Base-by-base conservation (phyloP, 148 eudicot genomes). In the Silene conica region DNA sequence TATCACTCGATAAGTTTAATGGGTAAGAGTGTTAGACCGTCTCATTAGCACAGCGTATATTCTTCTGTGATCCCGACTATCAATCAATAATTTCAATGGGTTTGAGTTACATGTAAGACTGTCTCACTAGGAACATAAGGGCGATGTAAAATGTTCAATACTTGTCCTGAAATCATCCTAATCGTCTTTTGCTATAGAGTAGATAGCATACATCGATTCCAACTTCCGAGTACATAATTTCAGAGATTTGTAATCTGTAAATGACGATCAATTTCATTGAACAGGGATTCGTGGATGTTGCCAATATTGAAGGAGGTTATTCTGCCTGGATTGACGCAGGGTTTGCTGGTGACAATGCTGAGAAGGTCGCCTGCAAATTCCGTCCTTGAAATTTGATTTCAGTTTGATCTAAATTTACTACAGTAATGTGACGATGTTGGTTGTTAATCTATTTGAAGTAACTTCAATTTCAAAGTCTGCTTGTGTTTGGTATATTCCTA, bases 301-400 rank as follows among this genome's bases (percentile, higher is more conserved):
- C 76, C 7, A 89, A 87, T 71, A 72, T 87, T 66, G 89, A 81
- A 80, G 90, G 93, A 19, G 90, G 90, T 26, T 84, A 84, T 68
- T 54, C 84, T 1, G 90, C 88, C 8, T 89, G 89, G 89, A 78
- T 84, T 19, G 79, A 85, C 13, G 87, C 83, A 11, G 86, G 86
- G 21, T 80, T 83, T 70, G 83, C 86, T 10, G 86, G 79, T 54
- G 79, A 77, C 6, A 78, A 80, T 69, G 78, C 83, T 3, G 55
- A 61, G 46, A 83, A 80, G 31, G 10, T 62, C 14, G 83, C 81
- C 21, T 83, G 83, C 83, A 80, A 77, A 21, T 83, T 66, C 70
- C 83, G 77, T 25, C 52, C 76, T 77, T 83, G 38, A 70, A 58
- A 46, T 5, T 45, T 25, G 15, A 6, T 16, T 22, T 13, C 8